Evolutionary conservation across 2,329 filamentous ascomycete genomes (phyloP).

Genomic region (Pseudogymnoascus sp.): DNA sequence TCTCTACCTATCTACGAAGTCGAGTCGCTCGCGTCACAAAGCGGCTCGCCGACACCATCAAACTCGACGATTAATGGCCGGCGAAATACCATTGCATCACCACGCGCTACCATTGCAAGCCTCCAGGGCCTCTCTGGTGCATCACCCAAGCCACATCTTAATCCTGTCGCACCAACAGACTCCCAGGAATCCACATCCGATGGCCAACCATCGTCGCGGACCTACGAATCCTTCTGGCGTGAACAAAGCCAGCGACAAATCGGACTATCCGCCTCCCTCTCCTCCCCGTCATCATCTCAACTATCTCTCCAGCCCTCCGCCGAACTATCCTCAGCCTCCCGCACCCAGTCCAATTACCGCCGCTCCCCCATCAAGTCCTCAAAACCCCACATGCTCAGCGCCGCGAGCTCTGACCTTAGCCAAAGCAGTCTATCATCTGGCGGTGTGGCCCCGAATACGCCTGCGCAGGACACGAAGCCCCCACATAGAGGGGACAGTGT

Average conservation of each 20-base stretch:
- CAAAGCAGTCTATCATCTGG: constrained; percentile 17
- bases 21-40: constrained; percentile 64
- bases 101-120: constrained; percentile 36
- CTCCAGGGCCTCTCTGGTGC: constrained; percentile 23
- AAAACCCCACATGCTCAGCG: constrained; percentile 18
- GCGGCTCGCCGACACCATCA: constrained; percentile 54
- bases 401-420: constrained; percentile 13
- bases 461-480: not conserved
- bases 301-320: constrained; percentile 29
- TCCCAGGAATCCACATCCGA: constrained; percentile 29
- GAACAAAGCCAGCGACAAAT: constrained; percentile 32
- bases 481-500: constrained; percentile 13
- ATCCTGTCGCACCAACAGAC: constrained; percentile 19
- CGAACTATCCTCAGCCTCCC: constrained; percentile 28
- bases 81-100: constrained; percentile 46
- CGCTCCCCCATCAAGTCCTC: constrained; percentile 26
- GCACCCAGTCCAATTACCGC: constrained; percentile 19
- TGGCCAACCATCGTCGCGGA: constrained; percentile 24
- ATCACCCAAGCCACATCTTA: constrained; percentile 6
- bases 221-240: constrained; percentile 40
- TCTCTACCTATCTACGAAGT: constrained; percentile 69
- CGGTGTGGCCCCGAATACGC: not conserved
- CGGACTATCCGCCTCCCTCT: constrained; percentile 36
- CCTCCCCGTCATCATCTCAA: constrained; percentile 36
- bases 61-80: constrained; percentile 47